Conservation (phyloP, 768 basidiomycete species). For the Boletus sp. region DNA sequence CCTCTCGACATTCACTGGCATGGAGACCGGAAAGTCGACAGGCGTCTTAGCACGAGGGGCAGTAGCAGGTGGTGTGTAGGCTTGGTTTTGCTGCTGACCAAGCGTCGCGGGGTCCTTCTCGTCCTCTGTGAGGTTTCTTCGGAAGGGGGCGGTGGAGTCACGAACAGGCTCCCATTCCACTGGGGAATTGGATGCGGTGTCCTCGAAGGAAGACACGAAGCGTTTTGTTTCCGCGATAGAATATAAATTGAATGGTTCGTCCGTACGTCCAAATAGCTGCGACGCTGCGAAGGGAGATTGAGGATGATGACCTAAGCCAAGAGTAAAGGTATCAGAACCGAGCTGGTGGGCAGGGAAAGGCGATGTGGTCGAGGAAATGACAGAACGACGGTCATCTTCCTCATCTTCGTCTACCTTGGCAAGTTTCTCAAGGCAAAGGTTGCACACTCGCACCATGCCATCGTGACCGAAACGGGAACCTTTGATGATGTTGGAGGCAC, state of each 20-base stretch:
- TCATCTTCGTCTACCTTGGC: slow-evolving; percentile 87
- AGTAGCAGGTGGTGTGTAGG: slow-evolving; percentile 26
- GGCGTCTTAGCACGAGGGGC: slow-evolving; percentile 49
- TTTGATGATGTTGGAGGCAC: slow-evolving; percentile 95
- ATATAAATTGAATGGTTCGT: slow-evolving; percentile 78
- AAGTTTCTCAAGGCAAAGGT: slow-evolving; percentile 90
- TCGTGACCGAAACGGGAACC: slow-evolving; percentile 91
- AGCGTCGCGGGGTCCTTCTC: slow-evolving; percentile 58
- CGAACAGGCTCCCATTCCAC: slow-evolving; percentile 46
- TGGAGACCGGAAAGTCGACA: slow-evolving; percentile 55
- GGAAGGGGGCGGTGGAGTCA: slow-evolving; percentile 70
- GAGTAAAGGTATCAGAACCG: slow-evolving; percentile 43
- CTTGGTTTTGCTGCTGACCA: slow-evolving; percentile 36
- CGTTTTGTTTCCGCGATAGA: slow-evolving; percentile 78
- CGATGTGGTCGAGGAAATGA: slow-evolving; percentile 66
- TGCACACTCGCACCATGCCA: slow-evolving; percentile 95
- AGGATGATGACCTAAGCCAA: slow-evolving; percentile 49
- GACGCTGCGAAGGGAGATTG: slow-evolving; percentile 89
- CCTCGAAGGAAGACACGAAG: slow-evolving; percentile 52
- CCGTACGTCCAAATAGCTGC: slow-evolving; percentile 74
- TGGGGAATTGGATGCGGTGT: slow-evolving; percentile 52
- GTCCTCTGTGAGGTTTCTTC: slow-evolving; percentile 72
- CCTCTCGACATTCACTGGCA: slow-evolving; percentile 51
- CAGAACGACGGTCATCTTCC: slow-evolving; percentile 83
- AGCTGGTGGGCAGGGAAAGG: slow-evolving; percentile 81